A percentile compares a stretch with the other conserved stretches of the same genome.
Conservation (phyloP, 2,329 filamentous ascomycete genomes). For the Aureobasidium sp. region DNA sequence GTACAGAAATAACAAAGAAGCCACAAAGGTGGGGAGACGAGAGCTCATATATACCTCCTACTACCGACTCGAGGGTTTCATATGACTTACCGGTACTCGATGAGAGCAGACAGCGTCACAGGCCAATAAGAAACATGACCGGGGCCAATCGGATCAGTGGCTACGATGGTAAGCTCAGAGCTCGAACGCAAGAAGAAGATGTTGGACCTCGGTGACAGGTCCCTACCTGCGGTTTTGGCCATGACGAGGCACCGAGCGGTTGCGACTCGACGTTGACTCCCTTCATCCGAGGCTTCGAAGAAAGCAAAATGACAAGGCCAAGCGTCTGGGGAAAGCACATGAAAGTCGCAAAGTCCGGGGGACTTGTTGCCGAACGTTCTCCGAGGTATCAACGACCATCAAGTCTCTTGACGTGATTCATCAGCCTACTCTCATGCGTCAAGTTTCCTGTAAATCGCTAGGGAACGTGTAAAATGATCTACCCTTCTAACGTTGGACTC, state of each 20-base stretch:
- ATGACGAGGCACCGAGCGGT: slow-evolving; percentile 5
- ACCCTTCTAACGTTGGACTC: no score
- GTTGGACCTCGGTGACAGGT: slow-evolving; percentile 6
- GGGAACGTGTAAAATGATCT: no score
- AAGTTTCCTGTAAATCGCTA: background rate
- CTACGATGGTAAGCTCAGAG: background rate
- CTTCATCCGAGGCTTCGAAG: slow-evolving; percentile 10
- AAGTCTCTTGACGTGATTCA: background rate
- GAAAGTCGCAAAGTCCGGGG: background rate
- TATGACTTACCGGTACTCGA: slow-evolving; percentile 11
- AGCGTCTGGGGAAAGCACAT: slow-evolving; percentile 10
- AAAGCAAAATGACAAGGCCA: background rate
- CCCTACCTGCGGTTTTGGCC: background rate
- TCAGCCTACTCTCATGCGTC: background rate
- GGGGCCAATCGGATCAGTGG: slow-evolving; percentile 11
- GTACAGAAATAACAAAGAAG: background rate
- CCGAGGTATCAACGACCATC: background rate
- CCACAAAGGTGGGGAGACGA: background rate
- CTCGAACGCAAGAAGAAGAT: background rate
- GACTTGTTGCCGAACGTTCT: slow-evolving; percentile 1
- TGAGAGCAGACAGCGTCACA: slow-evolving; percentile 4
- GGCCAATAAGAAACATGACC: background rate
- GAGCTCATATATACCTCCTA: slow-evolving; percentile 7
- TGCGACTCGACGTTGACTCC: slow-evolving; percentile 7
- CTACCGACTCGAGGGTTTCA: background rate